A percentile compares a stretch with the other conserved stretches of the same genome.
Conservation (phyloP, 352 stramenopile genomes). For the Globisporangium okanoganense region DNA sequence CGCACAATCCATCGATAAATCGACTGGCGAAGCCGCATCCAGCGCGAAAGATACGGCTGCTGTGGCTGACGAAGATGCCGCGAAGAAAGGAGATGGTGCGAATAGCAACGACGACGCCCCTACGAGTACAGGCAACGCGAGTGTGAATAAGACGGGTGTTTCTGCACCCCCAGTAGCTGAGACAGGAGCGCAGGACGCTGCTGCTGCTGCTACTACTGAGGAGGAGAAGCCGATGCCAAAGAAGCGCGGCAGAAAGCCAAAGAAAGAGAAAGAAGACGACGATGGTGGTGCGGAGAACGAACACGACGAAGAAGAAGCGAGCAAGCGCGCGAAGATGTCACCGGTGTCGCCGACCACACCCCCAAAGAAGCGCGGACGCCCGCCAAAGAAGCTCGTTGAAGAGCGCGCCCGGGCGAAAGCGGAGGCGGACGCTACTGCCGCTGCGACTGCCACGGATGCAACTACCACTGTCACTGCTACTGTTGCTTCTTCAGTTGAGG, state of each 20-base stretch:
- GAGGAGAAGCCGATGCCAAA: slow-evolving; percentile 16
- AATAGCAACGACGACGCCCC: not conserved
- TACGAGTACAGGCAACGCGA: not conserved
- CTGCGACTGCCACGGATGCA: not conserved
- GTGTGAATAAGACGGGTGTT: not conserved
- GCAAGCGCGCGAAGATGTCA: slow-evolving; percentile 9
- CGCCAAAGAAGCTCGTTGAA: slow-evolving; percentile 1
- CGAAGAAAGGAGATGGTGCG: not conserved
- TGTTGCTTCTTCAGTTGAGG: not conserved
- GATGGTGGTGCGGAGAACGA: not conserved
- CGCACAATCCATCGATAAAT: not conserved
- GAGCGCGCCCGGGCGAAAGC: slow-evolving; percentile 2
- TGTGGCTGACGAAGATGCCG: not conserved
- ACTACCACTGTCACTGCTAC: not conserved
- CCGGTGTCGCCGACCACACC: slow-evolving; percentile 3
- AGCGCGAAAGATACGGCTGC: slow-evolving; percentile 6
- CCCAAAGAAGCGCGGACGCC: slow-evolving; percentile 8
- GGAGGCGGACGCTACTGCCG: not conserved
- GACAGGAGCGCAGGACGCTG: not conserved
- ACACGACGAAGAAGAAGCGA: not conserved
- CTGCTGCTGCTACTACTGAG: not conserved
- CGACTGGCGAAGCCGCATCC: slow-evolving; percentile 5
- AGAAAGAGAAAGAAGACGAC: slow-evolving; percentile 9
- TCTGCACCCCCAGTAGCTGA: no score
- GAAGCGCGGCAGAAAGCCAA: slow-evolving; percentile 26